Evolutionary conservation across 1,284 basidiomycete species (phyloP), one percentile per base, ranked within the genome.

Genomic region (Coniferiporia sulphurascens): DNA sequence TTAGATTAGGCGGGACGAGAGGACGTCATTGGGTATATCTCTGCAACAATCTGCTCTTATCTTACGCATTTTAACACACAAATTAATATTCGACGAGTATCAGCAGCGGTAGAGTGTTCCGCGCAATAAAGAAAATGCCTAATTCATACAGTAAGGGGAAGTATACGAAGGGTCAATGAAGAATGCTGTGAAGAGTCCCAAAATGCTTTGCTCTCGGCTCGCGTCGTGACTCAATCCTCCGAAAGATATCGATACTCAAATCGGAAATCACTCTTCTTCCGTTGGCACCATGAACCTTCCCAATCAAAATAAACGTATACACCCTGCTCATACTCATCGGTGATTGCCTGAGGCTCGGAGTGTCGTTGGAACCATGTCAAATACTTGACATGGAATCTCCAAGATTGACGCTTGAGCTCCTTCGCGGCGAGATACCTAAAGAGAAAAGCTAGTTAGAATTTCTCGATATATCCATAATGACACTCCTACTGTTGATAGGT

Each of bases 321-420:
- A 15, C 97, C 97, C 76, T 99, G 95, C 75, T 99, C 97, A 72
- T 98, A 99, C 74, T 99, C 97, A 69, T 98, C 96, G 51, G 97
- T 99, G 72, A 99, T 98, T 3, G 93, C 94, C 71, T 97, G 94
- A n/a, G 97, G 97, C 72, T 99, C 95, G 21, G 93, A 95, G 70
- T 98, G 94, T 56, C 97, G 85, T 74, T 99, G 97, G 85, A 99
- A 99, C 97, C 97, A 99, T 43, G 97, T 99, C 63, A 99, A 76
- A 73, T 98, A 99, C 76, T 99, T 98, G 66, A 98, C 93, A 74
- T 99, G 97, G 81, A 99, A 99, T 58, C 97, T 87, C 97, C 97
- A 99, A 59, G 93, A 95, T 73, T 98, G 96, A 62, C 92, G 86
- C 77, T 99, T 99, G 63, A 99, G 79, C 75, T 99, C 97, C 70